A percentile compares a stretch with the other conserved stretches of the same genome.
phyloP scores from a whole-genome alignment of 768 basidiomycete genomes.

The Suillus variegatus region DNA sequence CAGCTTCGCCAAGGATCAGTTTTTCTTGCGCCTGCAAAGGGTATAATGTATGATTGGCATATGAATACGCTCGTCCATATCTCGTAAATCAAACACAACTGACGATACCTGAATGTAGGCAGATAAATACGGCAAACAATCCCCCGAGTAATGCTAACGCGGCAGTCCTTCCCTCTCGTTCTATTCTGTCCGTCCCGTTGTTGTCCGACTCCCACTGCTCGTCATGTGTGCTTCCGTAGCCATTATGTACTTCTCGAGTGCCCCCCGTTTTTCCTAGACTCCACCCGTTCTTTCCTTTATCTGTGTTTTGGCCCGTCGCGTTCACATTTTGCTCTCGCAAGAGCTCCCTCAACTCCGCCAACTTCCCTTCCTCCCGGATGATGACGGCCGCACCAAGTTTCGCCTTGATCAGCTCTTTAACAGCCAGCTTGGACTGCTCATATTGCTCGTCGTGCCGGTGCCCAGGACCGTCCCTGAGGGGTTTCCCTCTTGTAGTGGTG shows the following conservation, averaged over 20 bases:
- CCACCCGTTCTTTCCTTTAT: conserved; percentile 2
- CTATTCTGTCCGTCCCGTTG: background rate
- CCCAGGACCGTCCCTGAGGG: conserved; percentile 4
- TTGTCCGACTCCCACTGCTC: background rate
- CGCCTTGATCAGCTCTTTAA: conserved; percentile 2
- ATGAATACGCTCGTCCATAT: background rate
- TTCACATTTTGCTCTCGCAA: background rate
- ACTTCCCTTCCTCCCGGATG: conserved; percentile 2
- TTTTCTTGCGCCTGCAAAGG: too few relatives aligned
- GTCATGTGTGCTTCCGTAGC: background rate
- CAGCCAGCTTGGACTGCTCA: conserved; percentile 12
- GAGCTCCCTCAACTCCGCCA: conserved; percentile 4
- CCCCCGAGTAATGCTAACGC: conserved; percentile 2
- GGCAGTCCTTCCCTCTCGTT: conserved; percentile 5
- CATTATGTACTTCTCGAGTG: background rate
- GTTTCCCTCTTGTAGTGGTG: conserved; percentile 30
- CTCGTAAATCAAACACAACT: conserved; percentile 2
- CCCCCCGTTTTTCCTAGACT: background rate
- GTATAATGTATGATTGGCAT: background rate
- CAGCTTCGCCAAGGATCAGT: too few relatives aligned
- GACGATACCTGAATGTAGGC: conserved; percentile 4
- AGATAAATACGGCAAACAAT: conserved; percentile 2
- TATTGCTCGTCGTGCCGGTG: conserved; percentile 13
- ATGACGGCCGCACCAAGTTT: background rate
- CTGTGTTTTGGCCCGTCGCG: background rate